Evolutionary conservation across 768 basidiomycete species (phyloP).

Genomic region (Termitomyces sp.): DNA sequence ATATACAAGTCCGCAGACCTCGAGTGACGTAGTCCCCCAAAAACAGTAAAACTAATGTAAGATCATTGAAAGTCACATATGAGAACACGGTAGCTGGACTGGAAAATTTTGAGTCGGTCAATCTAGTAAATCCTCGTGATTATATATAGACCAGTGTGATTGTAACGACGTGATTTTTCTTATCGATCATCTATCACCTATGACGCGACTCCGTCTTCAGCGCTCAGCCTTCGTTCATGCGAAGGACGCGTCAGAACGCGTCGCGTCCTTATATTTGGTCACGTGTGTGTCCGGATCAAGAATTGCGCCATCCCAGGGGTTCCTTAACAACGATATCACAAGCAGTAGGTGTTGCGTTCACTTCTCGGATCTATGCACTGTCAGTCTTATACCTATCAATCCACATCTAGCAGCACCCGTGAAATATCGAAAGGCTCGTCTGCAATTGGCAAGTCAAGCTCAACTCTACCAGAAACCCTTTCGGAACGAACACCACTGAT

Average conservation of each 20-base stretch:
- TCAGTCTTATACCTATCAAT: neutral
- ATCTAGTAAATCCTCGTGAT: too few species aligned
- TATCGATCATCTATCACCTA: too few species aligned
- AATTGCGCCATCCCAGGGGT: neutral
- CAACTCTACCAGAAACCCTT: neutral
- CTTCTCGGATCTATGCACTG: neutral
- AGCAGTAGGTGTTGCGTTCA: neutral
- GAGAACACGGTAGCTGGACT: too few species aligned
- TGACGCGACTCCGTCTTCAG: too few species aligned
- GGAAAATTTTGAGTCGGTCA: too few species aligned
- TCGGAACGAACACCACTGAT: conserved; percentile 2
- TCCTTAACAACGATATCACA: neutral
- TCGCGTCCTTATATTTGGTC: neutral
- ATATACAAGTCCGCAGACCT: too few species aligned
- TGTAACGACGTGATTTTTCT: too few species aligned
- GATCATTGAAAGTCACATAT: too few species aligned
- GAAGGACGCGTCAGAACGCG: neutral
- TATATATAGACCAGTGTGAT: too few species aligned
- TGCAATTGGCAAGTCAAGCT: neutral
- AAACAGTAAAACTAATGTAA: too few species aligned
- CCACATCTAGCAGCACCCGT: neutral
- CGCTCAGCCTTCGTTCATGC: too few species aligned
- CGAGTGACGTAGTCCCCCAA: too few species aligned
- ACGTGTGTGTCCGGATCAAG: neutral
- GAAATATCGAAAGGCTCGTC: neutral